Percentiles rank a stretch among this genome's conserved stretches.
Evolutionary conservation across 352 stramenopile species (phyloP).

Genomic region (Phytopythium vexans): DNA sequence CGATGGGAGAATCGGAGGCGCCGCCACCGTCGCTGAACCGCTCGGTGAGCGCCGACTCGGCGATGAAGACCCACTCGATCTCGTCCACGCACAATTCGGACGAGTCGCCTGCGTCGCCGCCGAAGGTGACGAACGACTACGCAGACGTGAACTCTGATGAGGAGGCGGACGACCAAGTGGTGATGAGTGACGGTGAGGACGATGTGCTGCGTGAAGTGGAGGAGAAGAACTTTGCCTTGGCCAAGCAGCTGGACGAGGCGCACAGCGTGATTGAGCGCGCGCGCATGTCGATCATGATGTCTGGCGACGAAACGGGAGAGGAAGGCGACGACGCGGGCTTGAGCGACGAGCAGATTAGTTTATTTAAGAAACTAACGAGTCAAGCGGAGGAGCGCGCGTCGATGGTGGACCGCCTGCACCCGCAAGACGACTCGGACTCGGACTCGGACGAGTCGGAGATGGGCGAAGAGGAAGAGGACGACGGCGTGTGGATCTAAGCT

Average conservation of each 20-base stretch:
- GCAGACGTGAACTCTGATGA: constrained; percentile 79
- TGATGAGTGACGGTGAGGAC: constrained; percentile 63
- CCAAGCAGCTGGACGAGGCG: constrained; percentile 74
- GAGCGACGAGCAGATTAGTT: constrained; percentile 85
- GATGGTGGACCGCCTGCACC: constrained; percentile 78
- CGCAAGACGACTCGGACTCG: constrained; percentile 74
- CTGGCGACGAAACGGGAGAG: constrained; percentile 58
- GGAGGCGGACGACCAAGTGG: constrained; percentile 76
- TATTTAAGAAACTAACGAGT: constrained; percentile 91
- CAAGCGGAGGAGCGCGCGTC: constrained; percentile 84
- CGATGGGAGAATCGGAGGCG: constrained; percentile 3
- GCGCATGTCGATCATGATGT: constrained; percentile 86
- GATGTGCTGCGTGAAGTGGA: constrained; percentile 72
- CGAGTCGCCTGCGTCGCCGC: constrained; percentile 20
- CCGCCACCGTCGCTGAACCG: constrained; percentile 29
- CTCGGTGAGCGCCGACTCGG: constrained; percentile 31
- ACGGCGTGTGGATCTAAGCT: constrained; percentile 86
- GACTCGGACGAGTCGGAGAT: constrained; percentile 65
- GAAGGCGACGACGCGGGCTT: constrained; percentile 52
- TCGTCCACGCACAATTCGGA: constrained; percentile 7
- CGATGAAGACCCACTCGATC: constrained; percentile 4
- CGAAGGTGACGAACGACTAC: constrained; percentile 63
- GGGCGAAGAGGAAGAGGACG: constrained; percentile 50
- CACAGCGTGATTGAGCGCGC: constrained; percentile 83
- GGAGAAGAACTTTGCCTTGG: constrained; percentile 84